phyloP scores from a whole-genome alignment of 2,329 filamentous ascomycete species.

The Aureobasidium leucospermi region DNA sequence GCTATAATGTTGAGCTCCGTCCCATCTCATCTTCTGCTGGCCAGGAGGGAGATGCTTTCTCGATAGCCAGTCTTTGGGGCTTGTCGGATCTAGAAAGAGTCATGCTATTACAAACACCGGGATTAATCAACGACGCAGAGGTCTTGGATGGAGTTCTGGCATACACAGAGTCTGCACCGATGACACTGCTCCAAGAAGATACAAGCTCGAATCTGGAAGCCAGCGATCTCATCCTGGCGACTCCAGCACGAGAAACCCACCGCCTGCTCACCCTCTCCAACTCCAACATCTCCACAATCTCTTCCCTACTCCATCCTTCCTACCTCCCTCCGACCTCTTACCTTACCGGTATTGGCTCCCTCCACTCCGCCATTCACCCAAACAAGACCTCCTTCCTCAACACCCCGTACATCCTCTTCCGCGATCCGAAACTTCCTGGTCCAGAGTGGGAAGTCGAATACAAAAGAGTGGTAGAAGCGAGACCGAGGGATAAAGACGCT shows the following conservation, averaged over 20 bases:
- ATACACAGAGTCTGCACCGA: slow-evolving; percentile 26
- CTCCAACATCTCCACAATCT: slow-evolving; percentile 19
- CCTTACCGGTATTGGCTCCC: slow-evolving; percentile 25
- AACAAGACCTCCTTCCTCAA: slow-evolving; percentile 38
- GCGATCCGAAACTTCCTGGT: slow-evolving; percentile 41
- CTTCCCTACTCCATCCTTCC: slow-evolving; percentile 26
- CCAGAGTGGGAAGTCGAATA: slow-evolving; percentile 46
- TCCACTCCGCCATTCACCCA: slow-evolving; percentile 21
- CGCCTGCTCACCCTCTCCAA: slow-evolving; percentile 15
- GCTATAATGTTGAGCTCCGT: slow-evolving; percentile 38
- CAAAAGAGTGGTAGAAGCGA: slow-evolving; percentile 31
- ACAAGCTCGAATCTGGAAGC: not conserved
- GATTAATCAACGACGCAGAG: slow-evolving; percentile 39
- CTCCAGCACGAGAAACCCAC: slow-evolving; percentile 20
- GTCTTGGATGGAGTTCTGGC: slow-evolving; percentile 38
- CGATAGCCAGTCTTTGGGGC: slow-evolving; percentile 38
- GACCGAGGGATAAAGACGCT: slow-evolving; percentile 40
- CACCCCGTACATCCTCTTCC: slow-evolving; percentile 40
- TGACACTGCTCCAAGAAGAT: slow-evolving; percentile 24
- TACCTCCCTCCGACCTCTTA: slow-evolving; percentile 23
- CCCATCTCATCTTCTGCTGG: slow-evolving; percentile 30
- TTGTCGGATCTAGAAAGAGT: slow-evolving; percentile 39
- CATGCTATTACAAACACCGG: slow-evolving; percentile 38
- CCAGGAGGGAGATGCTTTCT: slow-evolving; percentile 28
- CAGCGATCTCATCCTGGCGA: slow-evolving; percentile 28